Evolutionary conservation across 2,329 filamentous ascomycete species (phyloP), one percentile per base, ranked within the genome.

Genomic region (Dactylellina sp.): DNA sequence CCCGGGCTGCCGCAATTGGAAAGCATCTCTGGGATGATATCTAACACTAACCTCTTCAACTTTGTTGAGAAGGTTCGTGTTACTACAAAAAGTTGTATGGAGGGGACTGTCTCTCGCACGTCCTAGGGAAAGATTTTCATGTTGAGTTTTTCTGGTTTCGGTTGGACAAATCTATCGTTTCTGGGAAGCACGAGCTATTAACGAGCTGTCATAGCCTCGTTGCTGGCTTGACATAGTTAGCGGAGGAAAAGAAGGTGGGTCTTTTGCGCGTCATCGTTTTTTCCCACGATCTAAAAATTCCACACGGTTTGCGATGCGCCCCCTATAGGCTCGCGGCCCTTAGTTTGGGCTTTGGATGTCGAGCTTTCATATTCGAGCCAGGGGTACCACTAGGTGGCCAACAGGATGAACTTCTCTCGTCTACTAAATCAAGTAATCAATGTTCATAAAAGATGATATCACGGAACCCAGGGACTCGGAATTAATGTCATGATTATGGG

Each of bases 231-330:
- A 24, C 55, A 44, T 60, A 52, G 37, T 57, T 42, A 66, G 47
- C 18, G 32, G 35, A 52, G 32, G 25, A 18, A 53, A 2, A 5
- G 4, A 32, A 32, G 42, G 37, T 55, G 46, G 47, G 46, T 46
- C 49, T 22, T 50, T 39, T 55, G 56, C 64, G 56, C 64, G 64
- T 70, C 64, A 70, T 70, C 63, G 53, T 20, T 11, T 40, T 55
- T 55, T 20, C 37, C 20, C 50, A 39, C 24, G 49, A 56, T 59
- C 63, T 61, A 68, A 68, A 60, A 53, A 53, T 68, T 52, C 62
- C 35, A 46, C 16, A 47, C 20, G 24, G 55, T 66, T 28, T 39
- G 59, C 35, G 56, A 66, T 66, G 52, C 35, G 44, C 62, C 62
- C 44, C 62, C 32, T 35, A 39, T 46, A 50, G 35, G 63, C 37